Base-by-base conservation (phyloP, 192 early-diverging fungal genomes). In the Dispira simplex region DNA sequence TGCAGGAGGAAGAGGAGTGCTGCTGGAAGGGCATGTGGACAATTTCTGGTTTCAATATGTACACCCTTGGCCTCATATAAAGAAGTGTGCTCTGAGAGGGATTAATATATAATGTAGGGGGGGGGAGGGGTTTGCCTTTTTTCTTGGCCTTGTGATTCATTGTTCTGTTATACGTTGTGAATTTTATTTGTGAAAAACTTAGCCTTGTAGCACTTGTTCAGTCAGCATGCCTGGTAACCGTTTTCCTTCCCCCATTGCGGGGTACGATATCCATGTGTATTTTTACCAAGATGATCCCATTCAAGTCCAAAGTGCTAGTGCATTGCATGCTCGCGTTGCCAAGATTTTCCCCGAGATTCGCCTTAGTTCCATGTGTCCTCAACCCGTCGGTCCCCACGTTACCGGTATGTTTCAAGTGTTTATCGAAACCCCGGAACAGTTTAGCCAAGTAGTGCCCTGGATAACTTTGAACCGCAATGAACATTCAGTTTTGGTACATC, bases 391-490 rank as follows among this genome's bases (percentile, higher is more conserved):
- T 13, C 54, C 54, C 13, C 54, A 56, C 25, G 21, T 25, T 12
- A 56, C 54, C 25, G 54, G 54, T 0, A 56, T 56, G 54, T 56
- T 56, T 28, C 54, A 56, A 28, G 54, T 21, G 1, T 10, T 56
- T 16, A 46, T 63, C 20, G 21, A 25, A 46, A 46, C 23, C 6
- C 45, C 62, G 13, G 46, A 20, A 21, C 46, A 63, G 45, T 63
- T 63, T 63, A 48, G 46, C 10, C 14, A 27, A 11, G n/a, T 63
- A 12, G 62, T 63, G 20, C 46, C 62, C n/a, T 63, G 62, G 62
- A 11, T 63, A 20, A 25, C 46, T 26, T 48, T 63, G 45, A 63
- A 63, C 62, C 62, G 46, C 20, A 21, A 48, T 21, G 25, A 18
- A 1, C 46, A 32, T 8, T 63, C 62, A 13, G 43, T 63, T 11